These are phyloP conservation scores for Candida sp. DNA, from an alignment of 1,139 yeast species.

Conservation along the genomic window DNA sequence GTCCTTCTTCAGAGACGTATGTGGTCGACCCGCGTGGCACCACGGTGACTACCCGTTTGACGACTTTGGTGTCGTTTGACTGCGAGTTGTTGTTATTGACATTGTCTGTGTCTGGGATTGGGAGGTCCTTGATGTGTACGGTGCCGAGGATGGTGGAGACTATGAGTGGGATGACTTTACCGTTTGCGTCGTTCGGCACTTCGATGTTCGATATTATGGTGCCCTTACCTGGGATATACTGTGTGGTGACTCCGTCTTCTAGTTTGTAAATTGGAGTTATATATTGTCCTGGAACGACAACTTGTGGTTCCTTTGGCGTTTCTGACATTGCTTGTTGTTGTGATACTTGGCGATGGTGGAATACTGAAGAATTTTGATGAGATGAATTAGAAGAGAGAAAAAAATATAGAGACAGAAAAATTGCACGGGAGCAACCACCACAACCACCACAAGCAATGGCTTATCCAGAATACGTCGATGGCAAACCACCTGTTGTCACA, in stretches of 20 bases:
- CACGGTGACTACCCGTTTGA: slow-evolving; percentile 31
- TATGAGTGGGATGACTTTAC: slow-evolving; percentile 48
- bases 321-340: background rate
- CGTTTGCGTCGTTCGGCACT: slow-evolving; percentile 28
- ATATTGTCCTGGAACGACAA: slow-evolving; percentile 81
- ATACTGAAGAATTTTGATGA: background rate
- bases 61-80: slow-evolving; percentile 4
- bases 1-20: background rate
- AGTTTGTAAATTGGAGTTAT: slow-evolving; percentile 39
- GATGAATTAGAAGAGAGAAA: background rate
- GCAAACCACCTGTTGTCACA: slow-evolving; percentile 51
- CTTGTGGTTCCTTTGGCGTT: background rate
- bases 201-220: slow-evolving; percentile 38
- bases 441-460: slow-evolving; percentile 16
- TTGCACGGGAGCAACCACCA: background rate
- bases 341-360: background rate
- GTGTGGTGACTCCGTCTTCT: slow-evolving; percentile 20
- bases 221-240: slow-evolving; percentile 42
- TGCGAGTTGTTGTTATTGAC: background rate
- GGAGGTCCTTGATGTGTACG: slow-evolving; percentile 38
- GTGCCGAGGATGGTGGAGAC: slow-evolving; percentile 72
- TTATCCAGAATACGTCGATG: slow-evolving; percentile 49
- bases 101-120: slow-evolving; percentile 15
- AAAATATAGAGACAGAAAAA: background rate
- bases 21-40: slow-evolving; percentile 20